Percentiles rank a stretch among this genome's conserved stretches.
phyloP scores from a whole-genome alignment of 495 filamentous ascomycete species.

The Astrothelium macrocarpum region DNA sequence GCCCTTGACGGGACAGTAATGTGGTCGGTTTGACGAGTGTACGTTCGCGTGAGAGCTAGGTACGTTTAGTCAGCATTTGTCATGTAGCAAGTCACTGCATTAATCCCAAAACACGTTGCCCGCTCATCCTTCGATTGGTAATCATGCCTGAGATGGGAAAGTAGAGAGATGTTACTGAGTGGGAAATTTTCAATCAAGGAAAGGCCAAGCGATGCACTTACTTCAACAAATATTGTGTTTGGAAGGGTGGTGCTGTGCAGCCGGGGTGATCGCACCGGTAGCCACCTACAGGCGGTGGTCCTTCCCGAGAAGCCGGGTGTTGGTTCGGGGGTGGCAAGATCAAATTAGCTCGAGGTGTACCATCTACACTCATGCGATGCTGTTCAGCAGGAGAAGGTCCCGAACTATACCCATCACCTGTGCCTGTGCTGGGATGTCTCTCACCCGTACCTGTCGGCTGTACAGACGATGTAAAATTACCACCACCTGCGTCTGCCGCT shows the following conservation, averaged over 20 bases:
- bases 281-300: constrained; percentile 23
- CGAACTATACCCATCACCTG: constrained; percentile 27
- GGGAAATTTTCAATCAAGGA: background rate
- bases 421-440: background rate
- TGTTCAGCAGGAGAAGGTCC: constrained; percentile 23
- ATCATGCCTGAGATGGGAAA: background rate
- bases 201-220: constrained; percentile 33
- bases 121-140: constrained; percentile 17
- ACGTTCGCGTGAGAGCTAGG: constrained; percentile 95
- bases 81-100: background rate
- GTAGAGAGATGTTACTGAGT: constrained; percentile 7
- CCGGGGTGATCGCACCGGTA: constrained; percentile 61
- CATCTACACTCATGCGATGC: constrained; percentile 25
- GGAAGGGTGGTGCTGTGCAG: constrained; percentile 78
- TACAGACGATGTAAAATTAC: constrained; percentile 19
- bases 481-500: constrained; percentile 21
- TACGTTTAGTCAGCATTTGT: constrained; percentile 13
- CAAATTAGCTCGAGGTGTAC: constrained; percentile 19
- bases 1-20: constrained; percentile 76
- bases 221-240: constrained; percentile 81
- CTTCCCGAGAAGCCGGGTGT: constrained; percentile 14
- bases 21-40: constrained; percentile 79
- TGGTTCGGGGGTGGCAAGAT: constrained; percentile 22
- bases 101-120: background rate
- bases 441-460: constrained; percentile 17